phyloP scores from a whole-genome alignment of 2,329 filamentous ascomycete species.

The Colletotrichum kahawae region DNA sequence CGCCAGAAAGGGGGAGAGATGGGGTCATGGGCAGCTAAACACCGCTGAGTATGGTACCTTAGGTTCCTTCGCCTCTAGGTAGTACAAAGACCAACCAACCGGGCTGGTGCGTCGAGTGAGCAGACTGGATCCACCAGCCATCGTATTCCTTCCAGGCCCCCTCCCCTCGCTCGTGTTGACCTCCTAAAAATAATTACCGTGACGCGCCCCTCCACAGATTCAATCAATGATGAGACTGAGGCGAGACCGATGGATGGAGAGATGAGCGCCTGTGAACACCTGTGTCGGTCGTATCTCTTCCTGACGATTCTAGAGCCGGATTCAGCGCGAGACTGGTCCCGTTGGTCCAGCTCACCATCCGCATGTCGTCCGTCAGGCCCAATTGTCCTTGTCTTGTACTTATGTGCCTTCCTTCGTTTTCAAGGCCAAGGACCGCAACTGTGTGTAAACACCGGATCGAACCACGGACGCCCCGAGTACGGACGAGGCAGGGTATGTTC shows the following conservation, averaged over 20 bases:
- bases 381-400: background rate
- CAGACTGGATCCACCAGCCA: slow-evolving; percentile 8
- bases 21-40: background rate
- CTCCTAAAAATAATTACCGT: slow-evolving; percentile 17
- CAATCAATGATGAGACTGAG: slow-evolving; percentile 9
- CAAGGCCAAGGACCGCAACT: background rate
- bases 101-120: background rate
- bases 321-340: background rate
- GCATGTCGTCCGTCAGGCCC: background rate
- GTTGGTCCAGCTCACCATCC: background rate
- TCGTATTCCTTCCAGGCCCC: slow-evolving; percentile 15
- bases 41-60: background rate
- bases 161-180: slow-evolving; percentile 14
- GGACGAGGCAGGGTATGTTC: background rate
- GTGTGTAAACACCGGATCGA: background rate
- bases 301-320: background rate
- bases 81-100: background rate
- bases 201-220: slow-evolving; percentile 13
- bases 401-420: background rate
- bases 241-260: background rate
- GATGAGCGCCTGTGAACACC: background rate
- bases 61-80: too few relatives aligned
- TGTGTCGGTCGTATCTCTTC: background rate
- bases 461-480: background rate
- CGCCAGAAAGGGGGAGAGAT: background rate